A percentile compares a stretch with the other conserved stretches of the same genome.
phyloP scores from a whole-genome alignment of 176 grass and related monocot species.

The Panicum miliaceum region DNA sequence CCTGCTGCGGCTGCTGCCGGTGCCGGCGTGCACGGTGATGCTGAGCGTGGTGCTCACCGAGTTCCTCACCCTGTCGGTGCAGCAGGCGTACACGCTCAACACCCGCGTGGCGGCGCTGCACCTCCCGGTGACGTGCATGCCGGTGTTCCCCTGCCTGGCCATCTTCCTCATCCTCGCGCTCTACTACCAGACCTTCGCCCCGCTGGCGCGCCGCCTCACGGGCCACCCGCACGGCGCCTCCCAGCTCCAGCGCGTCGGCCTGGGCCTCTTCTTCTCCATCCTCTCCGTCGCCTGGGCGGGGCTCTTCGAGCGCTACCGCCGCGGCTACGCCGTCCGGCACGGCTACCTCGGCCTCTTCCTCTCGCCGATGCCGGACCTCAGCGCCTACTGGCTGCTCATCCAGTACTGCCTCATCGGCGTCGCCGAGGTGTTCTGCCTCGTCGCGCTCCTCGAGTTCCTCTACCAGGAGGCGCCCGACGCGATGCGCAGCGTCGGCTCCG shows the following conservation, averaged over 20 bases:
- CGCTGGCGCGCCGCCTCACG: slow-evolving; percentile 69
- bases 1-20: slow-evolving; percentile 75
- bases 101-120: slow-evolving; percentile 54
- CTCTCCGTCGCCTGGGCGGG: slow-evolving; percentile 88
- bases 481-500: slow-evolving; percentile 83
- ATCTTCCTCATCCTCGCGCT: slow-evolving; percentile 87
- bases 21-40: slow-evolving; percentile 83
- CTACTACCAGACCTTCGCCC: slow-evolving; percentile 80
- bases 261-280: slow-evolving; percentile 72
- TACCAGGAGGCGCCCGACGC: slow-evolving; percentile 98
- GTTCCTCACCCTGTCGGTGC: slow-evolving; percentile 89
- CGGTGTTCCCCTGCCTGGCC: slow-evolving; percentile 85
- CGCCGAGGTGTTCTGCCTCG: slow-evolving; percentile 93
- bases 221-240: slow-evolving; percentile 90
- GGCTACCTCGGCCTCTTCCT: slow-evolving; percentile 68
- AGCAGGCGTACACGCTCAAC: slow-evolving; percentile 97
- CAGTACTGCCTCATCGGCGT: slow-evolving; percentile 92
- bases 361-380: slow-evolving; percentile 77
- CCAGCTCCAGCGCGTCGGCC: slow-evolving; percentile 83
- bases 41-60: slow-evolving; percentile 84
- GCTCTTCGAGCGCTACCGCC: slow-evolving; percentile 77
- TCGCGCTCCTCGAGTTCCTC: slow-evolving; percentile 87
- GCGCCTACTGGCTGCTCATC: slow-evolving; percentile 93
- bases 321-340: slow-evolving; percentile 70
- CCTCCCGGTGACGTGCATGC: slow-evolving; percentile 94